phyloP scores from a whole-genome alignment of 495 filamentous ascomycete genomes.

The Sphaerosporella brunnea region DNA sequence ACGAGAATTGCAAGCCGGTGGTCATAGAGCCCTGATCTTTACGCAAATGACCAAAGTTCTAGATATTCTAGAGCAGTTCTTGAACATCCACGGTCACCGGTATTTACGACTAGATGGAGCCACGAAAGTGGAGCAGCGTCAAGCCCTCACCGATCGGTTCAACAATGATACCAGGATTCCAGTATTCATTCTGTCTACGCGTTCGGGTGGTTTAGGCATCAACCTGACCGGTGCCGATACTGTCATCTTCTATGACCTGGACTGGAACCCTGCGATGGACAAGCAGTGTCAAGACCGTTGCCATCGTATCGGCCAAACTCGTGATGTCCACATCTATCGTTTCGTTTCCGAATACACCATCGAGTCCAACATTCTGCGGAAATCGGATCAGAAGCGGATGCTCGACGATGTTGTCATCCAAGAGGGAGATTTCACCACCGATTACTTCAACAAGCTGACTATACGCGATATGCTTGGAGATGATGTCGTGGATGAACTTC shows the following conservation, averaged over 20 bases:
- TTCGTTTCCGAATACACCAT: constrained; percentile 96
- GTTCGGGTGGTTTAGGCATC: constrained; percentile 88
- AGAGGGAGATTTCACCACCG: constrained; percentile 94
- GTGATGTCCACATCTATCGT: constrained; percentile 96
- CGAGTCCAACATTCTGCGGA: constrained; percentile 93
- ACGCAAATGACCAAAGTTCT: constrained; percentile 99
- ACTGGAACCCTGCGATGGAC: constrained; percentile 99
- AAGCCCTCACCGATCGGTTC: constrained; percentile 90
- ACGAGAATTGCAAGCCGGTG: constrained; percentile 69
- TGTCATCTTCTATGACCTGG: constrained; percentile 97
- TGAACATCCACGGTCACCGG: constrained; percentile 94
- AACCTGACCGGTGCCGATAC: constrained; percentile 95
- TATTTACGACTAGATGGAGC: constrained; percentile 90
- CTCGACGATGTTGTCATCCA: constrained; percentile 97
- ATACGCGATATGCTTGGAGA: constrained; percentile 43
- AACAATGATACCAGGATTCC: constrained; percentile 86
- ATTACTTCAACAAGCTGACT: constrained; percentile 75
- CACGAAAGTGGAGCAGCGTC: constrained; percentile 87
- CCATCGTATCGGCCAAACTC: constrained; percentile 93
- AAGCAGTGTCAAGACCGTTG: constrained; percentile 97
- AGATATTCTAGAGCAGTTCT: constrained; percentile 90
- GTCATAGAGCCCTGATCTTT: constrained; percentile 90
- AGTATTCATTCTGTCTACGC: constrained; percentile 84
- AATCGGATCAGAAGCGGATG: constrained; percentile 93
- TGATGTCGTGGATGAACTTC: constrained; percentile 29